Conservation (phyloP, 345 rosid genomes). For the Cardamine chenopodiifolia region DNA sequence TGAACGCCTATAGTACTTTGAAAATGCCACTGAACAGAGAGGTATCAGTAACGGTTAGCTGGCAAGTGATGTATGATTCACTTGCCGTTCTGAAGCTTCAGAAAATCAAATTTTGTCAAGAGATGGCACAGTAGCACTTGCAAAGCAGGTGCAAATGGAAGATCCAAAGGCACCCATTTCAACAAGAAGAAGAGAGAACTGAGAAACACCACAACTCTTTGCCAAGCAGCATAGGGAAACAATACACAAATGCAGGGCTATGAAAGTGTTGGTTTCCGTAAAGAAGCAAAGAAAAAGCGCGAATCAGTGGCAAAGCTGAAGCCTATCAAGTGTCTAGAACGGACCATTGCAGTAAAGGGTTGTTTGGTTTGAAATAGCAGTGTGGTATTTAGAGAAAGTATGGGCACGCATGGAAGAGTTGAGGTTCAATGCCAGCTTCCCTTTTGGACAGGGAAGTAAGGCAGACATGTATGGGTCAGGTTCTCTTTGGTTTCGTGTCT, state of each 20-base stretch:
- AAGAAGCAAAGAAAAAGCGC: slow-evolving; percentile 27
- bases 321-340: slow-evolving; percentile 69
- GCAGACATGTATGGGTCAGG: slow-evolving; percentile 56
- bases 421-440: slow-evolving; percentile 80
- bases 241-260: slow-evolving; percentile 16
- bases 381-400: slow-evolving; percentile 55
- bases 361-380: slow-evolving; percentile 61
- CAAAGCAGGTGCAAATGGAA: slow-evolving; percentile 59
- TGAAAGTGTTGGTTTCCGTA: neutral
- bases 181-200: neutral
- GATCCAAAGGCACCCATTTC: slow-evolving; percentile 17
- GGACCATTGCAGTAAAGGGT: slow-evolving; percentile 86
- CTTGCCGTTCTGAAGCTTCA: slow-evolving; percentile 99
- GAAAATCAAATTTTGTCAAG: slow-evolving; percentile 64
- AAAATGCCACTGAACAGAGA: neutral
- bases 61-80: slow-evolving; percentile 32
- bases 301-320: slow-evolving; percentile 32
- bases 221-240: slow-evolving; percentile 9
- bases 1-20: neutral
- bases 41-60: neutral
- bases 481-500: slow-evolving; percentile 63
- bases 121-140: slow-evolving; percentile 58
- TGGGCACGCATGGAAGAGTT: slow-evolving; percentile 67
- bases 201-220: slow-evolving; percentile 5
- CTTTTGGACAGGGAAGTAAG: slow-evolving; percentile 68